phyloP scores from a whole-genome alignment of 306 rosid species.

The Pueraria montana region DNA sequence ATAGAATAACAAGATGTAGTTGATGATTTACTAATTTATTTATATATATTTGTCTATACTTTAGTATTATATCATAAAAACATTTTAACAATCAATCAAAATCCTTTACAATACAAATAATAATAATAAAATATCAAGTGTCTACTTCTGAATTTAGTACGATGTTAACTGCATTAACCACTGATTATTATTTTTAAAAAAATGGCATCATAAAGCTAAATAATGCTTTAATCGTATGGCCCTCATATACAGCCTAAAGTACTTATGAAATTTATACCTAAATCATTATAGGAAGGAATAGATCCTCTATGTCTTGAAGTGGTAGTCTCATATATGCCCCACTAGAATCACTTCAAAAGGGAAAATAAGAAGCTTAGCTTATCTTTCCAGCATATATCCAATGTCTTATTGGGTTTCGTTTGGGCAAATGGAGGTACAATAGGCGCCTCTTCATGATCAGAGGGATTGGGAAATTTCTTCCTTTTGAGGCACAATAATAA shows the following conservation, averaged over 20 bases:
- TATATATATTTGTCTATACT: not conserved
- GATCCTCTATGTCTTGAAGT: slow-evolving; percentile 55
- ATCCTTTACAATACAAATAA: not conserved
- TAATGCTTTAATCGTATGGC: slow-evolving; percentile 8
- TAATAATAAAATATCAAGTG: not conserved
- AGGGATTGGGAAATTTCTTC: slow-evolving; percentile 35
- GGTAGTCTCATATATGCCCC: slow-evolving; percentile 55
- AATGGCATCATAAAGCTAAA: not conserved
- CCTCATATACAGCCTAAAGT: slow-evolving; percentile 18
- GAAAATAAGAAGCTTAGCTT: slow-evolving; percentile 44
- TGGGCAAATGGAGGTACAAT: slow-evolving; percentile 22
- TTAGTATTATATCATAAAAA: not conserved
- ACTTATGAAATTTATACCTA: slow-evolving; percentile 41
- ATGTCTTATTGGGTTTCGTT: slow-evolving; percentile 31
- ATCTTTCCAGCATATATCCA: slow-evolving; percentile 45
- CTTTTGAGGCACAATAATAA: slow-evolving; percentile 39
- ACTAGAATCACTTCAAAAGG: slow-evolving; percentile 57
- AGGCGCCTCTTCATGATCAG: slow-evolving; percentile 43
- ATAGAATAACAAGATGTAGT: not conserved
- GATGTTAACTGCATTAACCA: slow-evolving; percentile 10
- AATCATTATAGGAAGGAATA: slow-evolving; percentile 62
- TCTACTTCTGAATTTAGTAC: not conserved
- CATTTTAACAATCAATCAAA: not conserved
- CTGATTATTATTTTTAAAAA: not conserved
- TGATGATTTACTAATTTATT: not conserved